phyloP scores from a whole-genome alignment of 2,329 filamentous ascomycete genomes.

The Phoma herbarum region DNA sequence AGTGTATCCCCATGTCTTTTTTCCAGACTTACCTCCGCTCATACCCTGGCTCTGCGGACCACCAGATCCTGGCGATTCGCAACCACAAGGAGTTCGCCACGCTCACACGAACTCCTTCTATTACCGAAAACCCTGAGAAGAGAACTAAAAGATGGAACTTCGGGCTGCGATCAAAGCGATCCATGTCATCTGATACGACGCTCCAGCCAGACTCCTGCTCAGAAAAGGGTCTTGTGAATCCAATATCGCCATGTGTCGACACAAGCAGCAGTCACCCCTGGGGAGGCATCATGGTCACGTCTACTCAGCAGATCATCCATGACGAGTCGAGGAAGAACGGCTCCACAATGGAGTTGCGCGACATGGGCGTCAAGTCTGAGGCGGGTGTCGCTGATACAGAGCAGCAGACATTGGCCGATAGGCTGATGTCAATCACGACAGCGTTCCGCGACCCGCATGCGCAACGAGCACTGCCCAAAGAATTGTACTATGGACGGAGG shows the following conservation, averaged over 20 bases:
- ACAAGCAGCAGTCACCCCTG: constrained; percentile 35
- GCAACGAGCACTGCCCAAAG: constrained; percentile 21
- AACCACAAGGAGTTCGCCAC: constrained; percentile 59
- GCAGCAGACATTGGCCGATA: constrained; percentile 54
- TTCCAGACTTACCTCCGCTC: constrained; percentile 56
- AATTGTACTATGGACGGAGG: constrained; percentile 25
- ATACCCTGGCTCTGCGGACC: constrained; percentile 56
- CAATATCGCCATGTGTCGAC: constrained; percentile 7
- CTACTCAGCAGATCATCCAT: constrained; percentile 47
- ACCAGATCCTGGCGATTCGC: constrained; percentile 54
- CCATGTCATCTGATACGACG: constrained; percentile 21
- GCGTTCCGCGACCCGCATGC: constrained; percentile 40
- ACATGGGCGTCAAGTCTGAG: constrained; percentile 47
- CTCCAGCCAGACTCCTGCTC: constrained; percentile 41
- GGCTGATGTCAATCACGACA: constrained; percentile 43
- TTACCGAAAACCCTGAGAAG: constrained; percentile 16
- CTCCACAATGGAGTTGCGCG: constrained; percentile 39
- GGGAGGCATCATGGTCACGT: constrained; percentile 52
- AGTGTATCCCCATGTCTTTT: constrained; percentile 56
- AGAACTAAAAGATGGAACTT: constrained; percentile 28
- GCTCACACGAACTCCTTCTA: constrained; percentile 33
- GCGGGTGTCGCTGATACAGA: constrained; percentile 49
- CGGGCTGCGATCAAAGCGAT: constrained; percentile 23
- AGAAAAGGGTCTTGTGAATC: constrained; percentile 41
- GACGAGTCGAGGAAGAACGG: constrained; percentile 36